Base-by-base conservation (phyloP, 129 eudicot genomes). In the sunflower (Helianthus annuus) region DNA sequence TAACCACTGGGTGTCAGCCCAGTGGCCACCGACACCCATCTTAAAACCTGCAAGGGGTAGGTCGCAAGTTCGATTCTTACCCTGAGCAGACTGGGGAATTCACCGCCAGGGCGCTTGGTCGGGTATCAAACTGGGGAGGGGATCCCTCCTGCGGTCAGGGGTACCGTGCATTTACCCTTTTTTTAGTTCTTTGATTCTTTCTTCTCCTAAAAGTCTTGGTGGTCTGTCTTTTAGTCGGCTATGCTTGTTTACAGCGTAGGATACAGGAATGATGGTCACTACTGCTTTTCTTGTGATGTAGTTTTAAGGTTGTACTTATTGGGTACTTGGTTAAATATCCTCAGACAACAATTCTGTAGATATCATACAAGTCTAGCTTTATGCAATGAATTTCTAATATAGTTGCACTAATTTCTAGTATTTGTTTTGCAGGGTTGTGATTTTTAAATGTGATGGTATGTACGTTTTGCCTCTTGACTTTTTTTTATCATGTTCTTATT, bases 221-320 rank as follows among this genome's bases (percentile, higher is more conserved):
- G 81, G 79, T 78, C 83, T 81, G 76, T 78, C 76, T 78, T 69
- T 80, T 85, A 77, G 96, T 80, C 94, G 78, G 94, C 73, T 85
- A 78, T 5, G 45, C 83, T 82, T 90, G 86, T 87, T 89, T 87
- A 87, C 85, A 79, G 85, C 83, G 91, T 95, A 89, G 90, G 93
- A 85, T 79, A 86, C 89, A 91, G 90, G 99, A 96, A 84, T 84
- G 94, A 86, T 88, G 91, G 83, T 83, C 89, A 78, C 88, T 75
- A 82, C 96, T 82, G 96, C 96, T 83, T 89, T 92, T 19, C 95
- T 93, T 84, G 89, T 89, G 96, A 93, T 90, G 86, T 93, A 93
- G 96, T 87, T 87, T 87, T 90, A 81, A 89, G 92, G 96, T 82
- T 87, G 91, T 90, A 39, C 45, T 39, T 39, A 7, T 27, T 27